Base-by-base conservation (phyloP, 306 rosid genomes). In the Myrica gale region DNA sequence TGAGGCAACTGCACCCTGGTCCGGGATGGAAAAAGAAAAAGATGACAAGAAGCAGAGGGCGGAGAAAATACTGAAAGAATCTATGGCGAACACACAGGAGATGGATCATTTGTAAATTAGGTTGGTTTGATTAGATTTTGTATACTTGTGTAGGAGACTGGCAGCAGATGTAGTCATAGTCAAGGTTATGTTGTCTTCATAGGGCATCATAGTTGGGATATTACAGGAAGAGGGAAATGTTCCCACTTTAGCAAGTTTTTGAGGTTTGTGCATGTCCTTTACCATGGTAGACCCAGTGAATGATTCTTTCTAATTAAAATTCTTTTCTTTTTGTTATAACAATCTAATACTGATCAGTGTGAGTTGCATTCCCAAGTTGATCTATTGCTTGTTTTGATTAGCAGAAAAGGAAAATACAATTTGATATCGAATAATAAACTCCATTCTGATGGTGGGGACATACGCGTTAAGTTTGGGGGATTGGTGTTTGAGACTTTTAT, bases 31-130 rank as follows among this genome's bases (percentile, higher is more conserved):
- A 76, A 86, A 83, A 73, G 90, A 83, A 81, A 86, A 85, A 84
- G 90, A 88, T 80, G 96, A 88, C 80, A 89, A 86, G 88, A 91
- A 89, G 86, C 83, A 81, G 80, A 88, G 87, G 84, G 93, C 92
- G 0, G 96, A 88, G 87, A 84, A 85, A 77, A 93, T 93, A 85
- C 88, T 93, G 80, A 84, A 89, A 87, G 86, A 87, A 81, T 89
- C 96, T 54, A 86, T 88, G 86, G 92, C 85, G 79, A 88, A 88
- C 76, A 79, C 90, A 71, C 84, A 85, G 74, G 92, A 86, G 84
- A 85, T 88, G 80, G 88, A 88, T 82, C 87, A 89, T 78, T 88
- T 89, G 96, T 91, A 90, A 83, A 84, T 69, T 86, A 89, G 88
- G 82, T 79, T 82, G 85, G 76, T 81, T 85, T 71, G 66, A 56